Base-by-base conservation (phyloP, 2,329 filamentous ascomycete genomes). In the Penicillium olsonii region DNA sequence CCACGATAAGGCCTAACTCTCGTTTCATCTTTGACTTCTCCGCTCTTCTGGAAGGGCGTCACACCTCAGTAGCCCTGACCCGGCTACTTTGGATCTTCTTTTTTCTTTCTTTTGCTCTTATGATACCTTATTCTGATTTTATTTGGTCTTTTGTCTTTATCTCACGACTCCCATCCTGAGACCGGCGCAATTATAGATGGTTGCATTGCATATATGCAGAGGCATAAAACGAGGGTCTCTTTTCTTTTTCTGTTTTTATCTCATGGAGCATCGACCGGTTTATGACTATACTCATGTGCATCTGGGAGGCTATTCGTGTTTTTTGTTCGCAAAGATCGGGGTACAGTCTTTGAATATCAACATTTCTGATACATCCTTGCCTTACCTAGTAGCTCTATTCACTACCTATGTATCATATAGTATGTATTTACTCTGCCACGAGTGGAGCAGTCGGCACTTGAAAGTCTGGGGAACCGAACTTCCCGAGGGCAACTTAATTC, bases 141-240 rank as follows among this genome's bases (percentile, higher is more conserved):
- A 46, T 53, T 31, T 31, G 11, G 29, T n/a, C 7, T 31, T 31
- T 31, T 8, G 27, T 31, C 29, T 31, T 31, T 31, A 7, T 38
- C 37, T 57, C 42, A 43, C 45, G 29, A 35, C 44, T 52, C 45
- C 51, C 35, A 48, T 49, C 22, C 34, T 40, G 58, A 63, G 54
- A 58, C 41, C 50, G 67, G 67, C 66, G 67, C 65, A 67, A 58
- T 58, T 64, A 68, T 68, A 69, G 66, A 69, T 62, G 62, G 62
- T 64, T 67, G 65, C 64, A 68, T 68, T 66, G 59, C 60, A 57
- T 60, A 57, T 60, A 53, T 50, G 47, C 42, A 61, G 62, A 63
- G 62, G 62, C 59, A 63, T 65, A 53, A 53, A 56, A 53, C 37
- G 48, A 44, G 57, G 59, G 58, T 53, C 42, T 53, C 37, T 39